Base-by-base conservation (phyloP, 345 rosid genomes). In the Durio zibethinus region DNA sequence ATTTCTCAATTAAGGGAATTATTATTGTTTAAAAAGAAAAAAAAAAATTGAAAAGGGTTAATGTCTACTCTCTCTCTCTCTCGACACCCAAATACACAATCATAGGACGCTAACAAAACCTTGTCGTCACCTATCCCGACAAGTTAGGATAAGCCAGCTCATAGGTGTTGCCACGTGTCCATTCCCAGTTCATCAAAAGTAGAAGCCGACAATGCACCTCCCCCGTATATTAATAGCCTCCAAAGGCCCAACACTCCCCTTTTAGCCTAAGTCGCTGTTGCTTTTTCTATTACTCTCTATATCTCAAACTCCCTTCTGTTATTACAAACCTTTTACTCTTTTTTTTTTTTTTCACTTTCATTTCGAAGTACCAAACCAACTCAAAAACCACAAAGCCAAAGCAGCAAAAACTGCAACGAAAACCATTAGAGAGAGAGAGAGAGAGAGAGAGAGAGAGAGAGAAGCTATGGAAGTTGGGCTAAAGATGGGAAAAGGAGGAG, bases 381-480 rank as follows among this genome's bases (percentile, higher is more conserved):
- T 69, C 68, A 68, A 64, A 72, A 42, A 25, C 48, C 54, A 68
- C 45, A 54, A 31, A 72, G 29, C 61, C 38, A 21, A 52, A 74
- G 47, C 31, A 43, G 10, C 42, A 43, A 10, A 71, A 20, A 31
- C 27, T 50, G 42, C 42, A 53, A 68, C 3, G 36, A 50, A 36
- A 4, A 10, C 50, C 45, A 40, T 20, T 60, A 68, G 62, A 79
- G 67, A 81, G 76, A 78, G 4, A 73, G 48, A 60, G 48, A 40
- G 48, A 29, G 18, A 16, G 62, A 20, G 56, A n/a, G n/a, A n/a
- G n/a, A n/a, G n/a, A n/a, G n/a, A n/a, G n/a, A n/a, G n/a, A n/a
- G n/a, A 65, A 33, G 15, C 20, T 48, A 84, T 77, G 84, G 87
- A 64, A 82, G 86, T 78, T 20, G 84, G 76, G 48, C 40, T 83